Evolutionary conservation across 805 yeast species (phyloP).

Genomic region (Tetrapisispora nanseiensis): DNA sequence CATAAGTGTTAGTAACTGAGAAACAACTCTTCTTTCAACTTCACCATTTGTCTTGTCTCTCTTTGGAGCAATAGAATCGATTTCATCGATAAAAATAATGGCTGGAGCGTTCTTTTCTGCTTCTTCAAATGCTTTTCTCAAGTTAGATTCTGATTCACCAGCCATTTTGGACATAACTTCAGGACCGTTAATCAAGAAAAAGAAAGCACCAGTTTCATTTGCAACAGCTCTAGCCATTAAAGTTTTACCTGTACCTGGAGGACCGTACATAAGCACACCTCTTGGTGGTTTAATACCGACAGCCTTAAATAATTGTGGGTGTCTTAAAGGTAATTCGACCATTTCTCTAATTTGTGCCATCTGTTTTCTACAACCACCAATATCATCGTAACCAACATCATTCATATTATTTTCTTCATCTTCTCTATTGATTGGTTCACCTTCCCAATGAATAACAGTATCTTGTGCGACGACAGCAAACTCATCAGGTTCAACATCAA

Average conservation of each 20-base stretch:
- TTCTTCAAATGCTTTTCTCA: slow-evolving; percentile 97
- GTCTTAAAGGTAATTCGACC: slow-evolving; percentile 96
- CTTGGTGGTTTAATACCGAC: slow-evolving; percentile 98
- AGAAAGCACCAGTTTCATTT: slow-evolving; percentile 97
- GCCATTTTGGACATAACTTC: slow-evolving; percentile 99
- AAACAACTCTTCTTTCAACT: slow-evolving; percentile 98
- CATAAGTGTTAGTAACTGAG: slow-evolving; percentile 94
- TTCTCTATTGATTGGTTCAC: slow-evolving; percentile 79
- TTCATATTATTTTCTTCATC: slow-evolving; percentile 73
- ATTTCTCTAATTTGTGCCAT: slow-evolving; percentile 99
- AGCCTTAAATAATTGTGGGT: slow-evolving; percentile 94
- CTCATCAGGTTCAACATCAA: slow-evolving; percentile 95
- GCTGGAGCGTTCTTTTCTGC: slow-evolving; percentile 98
- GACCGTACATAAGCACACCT: slow-evolving; percentile 97
- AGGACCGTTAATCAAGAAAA: slow-evolving; percentile 96
- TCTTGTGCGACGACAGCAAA: slow-evolving; percentile 98
- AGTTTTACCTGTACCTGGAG: slow-evolving; percentile 99
- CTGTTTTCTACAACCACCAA: slow-evolving; percentile 98
- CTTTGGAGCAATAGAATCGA: slow-evolving; percentile 98
- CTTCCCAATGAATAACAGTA: slow-evolving; percentile 95
- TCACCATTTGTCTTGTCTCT: slow-evolving; percentile 99
- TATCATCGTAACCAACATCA: slow-evolving; percentile 97
- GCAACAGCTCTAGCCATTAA: slow-evolving; percentile 99
- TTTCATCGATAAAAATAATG: slow-evolving; percentile 95
- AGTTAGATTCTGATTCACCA: slow-evolving; percentile 95